Base-by-base conservation (phyloP, 1,284 basidiomycete species). In the Sanghuangporus baumii region DNA sequence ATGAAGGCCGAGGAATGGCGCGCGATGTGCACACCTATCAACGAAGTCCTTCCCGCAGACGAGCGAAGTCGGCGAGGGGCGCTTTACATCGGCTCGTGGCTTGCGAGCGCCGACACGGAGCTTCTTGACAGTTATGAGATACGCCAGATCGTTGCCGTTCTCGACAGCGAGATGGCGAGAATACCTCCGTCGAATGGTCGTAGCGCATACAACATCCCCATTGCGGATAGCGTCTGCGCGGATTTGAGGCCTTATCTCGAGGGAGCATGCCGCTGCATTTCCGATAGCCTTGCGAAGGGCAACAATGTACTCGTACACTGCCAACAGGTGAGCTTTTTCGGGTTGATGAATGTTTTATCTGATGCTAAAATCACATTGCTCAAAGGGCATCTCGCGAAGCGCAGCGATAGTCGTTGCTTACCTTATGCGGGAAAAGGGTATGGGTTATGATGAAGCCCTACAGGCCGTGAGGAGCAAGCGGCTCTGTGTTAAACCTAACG, bases 1-100 rank as follows among this genome's bases (percentile, higher is more conserved):
- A 73, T 90, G 62, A 78, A 86, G 12, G 79, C 81, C 36, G 88
- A 88, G 66, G 85, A 88, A 60, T 84, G 87, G 80, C 83, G 88
- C 72, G 84, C 88, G 16, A 87, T 90, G 83, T 89, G 86, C 76
- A 89, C 87, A 0, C 88, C 88, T 0, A 88, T 89, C 86, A 87
- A 90, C 73, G 79, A 80, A 65, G 81, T 90, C 68, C 74, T 85
- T n/a, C 76, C 83, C 5, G 66, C 71, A 69, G 65, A 73, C 61
- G 62, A 69, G 67, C 47, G 43, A 14, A 46, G 34, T n/a, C 34
- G 65, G 63, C 69, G 71, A 50, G 75, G 75, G 63, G 72, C 75
- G 6, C 73, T 76, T 67, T 76, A 72, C 69, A 72, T 76, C 66
- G 75, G 75, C 34, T 60, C 62, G 6, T 64, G 62, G 62, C n/a